Evolutionary conservation across 768 basidiomycete species (phyloP), one percentile per base, ranked within the genome.

Genomic region (Cytidiella melzeri): DNA sequence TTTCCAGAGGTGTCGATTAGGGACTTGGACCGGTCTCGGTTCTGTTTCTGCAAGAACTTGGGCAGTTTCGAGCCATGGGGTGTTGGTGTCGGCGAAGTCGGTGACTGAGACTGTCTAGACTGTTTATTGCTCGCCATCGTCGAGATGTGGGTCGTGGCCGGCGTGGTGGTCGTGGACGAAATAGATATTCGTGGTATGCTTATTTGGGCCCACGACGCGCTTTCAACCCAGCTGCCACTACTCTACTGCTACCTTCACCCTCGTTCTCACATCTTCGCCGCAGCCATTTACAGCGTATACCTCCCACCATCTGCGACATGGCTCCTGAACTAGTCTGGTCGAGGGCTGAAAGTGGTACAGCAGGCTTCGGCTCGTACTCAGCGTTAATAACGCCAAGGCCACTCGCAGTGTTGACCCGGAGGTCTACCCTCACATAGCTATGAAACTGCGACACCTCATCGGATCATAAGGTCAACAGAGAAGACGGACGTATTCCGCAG

Each of bases 11-110:
- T 60, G 54, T 73, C 71, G 49, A 65, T 60, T 62, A 74, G 64
- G 20, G 81, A 79, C 67, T 73, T 79, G 19, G 79, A 76, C 53
- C 83, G 70, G 67, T 84, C 83, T 40, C 83, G 74, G 26, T 65
- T 61, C 58, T 77, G 74, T 53, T 83, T 85, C 60, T 84, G 81
- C 7, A 87, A 70, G 58, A 87, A 84, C 61, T 76, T 84, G 60
- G 82, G 72, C 4, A 87, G 67, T 63, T 83, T 85, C 28, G 80
- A 77, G 47, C 66, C 54, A 59, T 71, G 71, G 38, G 59, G 59
- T 23, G 68, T 60, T 38, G 67, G 62, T 34, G 66, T 60, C 23
- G 76, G 71, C 39, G 75, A 68, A 43, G 72, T 63, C 45, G 76
- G 65, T 23, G 70, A 62, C 37, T 70, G 65, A 19, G 70, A 65